These are phyloP conservation scores for Phaeotremella skinneri DNA, from an alignment of 768 basidiomycete species.

Conservation along the genomic window DNA sequence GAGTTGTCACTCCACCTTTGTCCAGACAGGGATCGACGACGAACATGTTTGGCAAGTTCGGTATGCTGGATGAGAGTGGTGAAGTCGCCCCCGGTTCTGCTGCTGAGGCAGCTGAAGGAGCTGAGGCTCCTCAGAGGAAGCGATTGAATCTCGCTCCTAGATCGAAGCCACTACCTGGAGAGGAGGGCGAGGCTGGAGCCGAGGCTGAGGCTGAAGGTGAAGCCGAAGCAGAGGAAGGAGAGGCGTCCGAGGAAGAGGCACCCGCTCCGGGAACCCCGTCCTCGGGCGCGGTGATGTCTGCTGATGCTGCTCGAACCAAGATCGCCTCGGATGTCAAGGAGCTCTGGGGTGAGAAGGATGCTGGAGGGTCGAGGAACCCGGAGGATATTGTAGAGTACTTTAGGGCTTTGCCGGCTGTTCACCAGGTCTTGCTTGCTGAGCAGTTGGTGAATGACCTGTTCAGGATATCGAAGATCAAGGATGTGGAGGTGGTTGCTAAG, in stretches of 20 bases:
- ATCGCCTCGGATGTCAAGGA: conserved; percentile 80
- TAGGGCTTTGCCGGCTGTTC: conserved; percentile 64
- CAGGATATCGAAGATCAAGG: conserved; percentile 71
- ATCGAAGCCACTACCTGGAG: conserved; percentile 62
- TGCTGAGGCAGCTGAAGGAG: conserved; percentile 55
- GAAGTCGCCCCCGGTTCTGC: conserved; percentile 42
- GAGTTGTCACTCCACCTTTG: conserved; percentile 64
- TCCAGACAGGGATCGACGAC: conserved; percentile 74
- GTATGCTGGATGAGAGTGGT: conserved; percentile 56
- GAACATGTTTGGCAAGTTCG: conserved; percentile 87
- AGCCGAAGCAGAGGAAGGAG: conserved; percentile 53
- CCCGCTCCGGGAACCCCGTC: conserved; percentile 40
- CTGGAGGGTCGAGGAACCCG: conserved; percentile 59
- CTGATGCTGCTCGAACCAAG: conserved; percentile 68
- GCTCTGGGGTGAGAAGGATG: conserved; percentile 63
- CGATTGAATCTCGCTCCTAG: conserved; percentile 74
- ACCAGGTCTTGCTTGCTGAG: conserved; percentile 68
- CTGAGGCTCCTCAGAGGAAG: conserved; percentile 58
- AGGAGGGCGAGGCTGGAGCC: conserved; percentile 27
- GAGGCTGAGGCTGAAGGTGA: conserved; percentile 48
- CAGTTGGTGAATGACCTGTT: conserved; percentile 71
- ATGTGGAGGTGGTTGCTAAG: conserved; percentile 72
- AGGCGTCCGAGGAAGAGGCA: conserved; percentile 57
- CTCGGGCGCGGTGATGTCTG: conserved; percentile 58
- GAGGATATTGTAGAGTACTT: conserved; percentile 88